A percentile compares a stretch with the other conserved stretches of the same genome.
Evolutionary conservation across 768 basidiomycete species (phyloP).

Genomic region (Tubosaeta sp.): DNA sequence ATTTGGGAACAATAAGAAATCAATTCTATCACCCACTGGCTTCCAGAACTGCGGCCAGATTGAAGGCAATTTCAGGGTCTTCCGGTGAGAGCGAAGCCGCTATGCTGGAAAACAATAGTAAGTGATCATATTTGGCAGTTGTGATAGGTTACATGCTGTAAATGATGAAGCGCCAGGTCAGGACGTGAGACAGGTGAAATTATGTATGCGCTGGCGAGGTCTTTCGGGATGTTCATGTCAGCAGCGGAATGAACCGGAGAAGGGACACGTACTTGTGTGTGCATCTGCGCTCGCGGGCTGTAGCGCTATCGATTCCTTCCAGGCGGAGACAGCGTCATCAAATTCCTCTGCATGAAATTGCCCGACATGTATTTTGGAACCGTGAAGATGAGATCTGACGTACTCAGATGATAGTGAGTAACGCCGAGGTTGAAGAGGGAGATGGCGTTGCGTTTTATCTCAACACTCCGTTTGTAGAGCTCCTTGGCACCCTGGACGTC

Average conservation of each 20-base stretch:
- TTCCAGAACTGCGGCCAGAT: conserved; percentile 87
- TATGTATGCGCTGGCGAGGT: conserved; percentile 87
- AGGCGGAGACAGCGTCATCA: conserved; percentile 78
- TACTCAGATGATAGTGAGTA: conserved; percentile 86
- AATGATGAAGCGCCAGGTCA: conserved; percentile 82
- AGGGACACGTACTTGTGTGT: conserved; percentile 67
- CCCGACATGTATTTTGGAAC: conserved; percentile 13
- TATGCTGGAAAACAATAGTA: conserved; percentile 50
- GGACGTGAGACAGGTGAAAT: conserved; percentile 75
- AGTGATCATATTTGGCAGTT: conserved; percentile 28
- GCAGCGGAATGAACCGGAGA: conserved; percentile 15
- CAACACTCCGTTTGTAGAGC: conserved; percentile 72
- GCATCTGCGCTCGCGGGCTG: conserved; percentile 84
- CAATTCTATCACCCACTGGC: conserved; percentile 54
- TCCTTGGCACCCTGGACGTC: conserved; percentile 76
- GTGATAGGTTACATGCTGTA: conserved; percentile 51
- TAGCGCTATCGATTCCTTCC: conserved; percentile 79
- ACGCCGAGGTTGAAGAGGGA: conserved; percentile 87
- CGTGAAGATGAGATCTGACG: conserved; percentile 27
- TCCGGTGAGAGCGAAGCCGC: conserved; percentile 81
- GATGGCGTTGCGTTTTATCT: conserved; percentile 76
- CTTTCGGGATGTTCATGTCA: conserved; percentile 38
- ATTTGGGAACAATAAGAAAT: conserved; percentile 34
- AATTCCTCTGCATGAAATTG: conserved; percentile 63
- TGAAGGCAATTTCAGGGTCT: conserved; percentile 90